These are phyloP conservation scores for Stellera chamaejasme DNA, from an alignment of 345 rosid species.

Conservation along the genomic window DNA sequence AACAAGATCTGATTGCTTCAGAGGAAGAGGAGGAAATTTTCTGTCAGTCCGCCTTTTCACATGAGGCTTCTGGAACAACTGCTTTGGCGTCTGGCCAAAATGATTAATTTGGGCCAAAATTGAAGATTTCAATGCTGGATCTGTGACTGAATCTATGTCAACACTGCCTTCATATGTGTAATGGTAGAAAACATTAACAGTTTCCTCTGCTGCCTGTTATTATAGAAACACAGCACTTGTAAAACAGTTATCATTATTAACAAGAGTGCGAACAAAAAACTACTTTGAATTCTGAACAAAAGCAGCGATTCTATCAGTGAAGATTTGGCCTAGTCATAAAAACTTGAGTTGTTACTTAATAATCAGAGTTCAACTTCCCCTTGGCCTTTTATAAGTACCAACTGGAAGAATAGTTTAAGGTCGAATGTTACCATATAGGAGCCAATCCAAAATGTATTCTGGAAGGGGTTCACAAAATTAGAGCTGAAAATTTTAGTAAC, in stretches of 20 bases:
- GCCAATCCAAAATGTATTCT: too few relatives aligned
- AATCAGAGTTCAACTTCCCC: too few relatives aligned
- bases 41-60: slow-evolving; percentile 64
- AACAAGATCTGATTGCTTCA: slow-evolving; percentile 63
- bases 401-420: too few relatives aligned
- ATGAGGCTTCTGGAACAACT: slow-evolving; percentile 79
- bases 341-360: too few relatives aligned
- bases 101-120: slow-evolving; percentile 93
- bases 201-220: slow-evolving; percentile 84
- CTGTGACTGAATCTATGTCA: slow-evolving; percentile 88
- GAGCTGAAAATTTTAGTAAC: too few relatives aligned
- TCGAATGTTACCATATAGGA: too few relatives aligned
- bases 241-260: neutral
- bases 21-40: slow-evolving; percentile 70
- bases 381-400: too few relatives aligned
- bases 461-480: too few relatives aligned
- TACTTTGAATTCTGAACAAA: neutral
- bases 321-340: too few relatives aligned
- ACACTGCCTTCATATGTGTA: slow-evolving; percentile 98
- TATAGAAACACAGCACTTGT: neutral
- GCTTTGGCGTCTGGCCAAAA: slow-evolving; percentile 97
- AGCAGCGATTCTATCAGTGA: too few relatives aligned
- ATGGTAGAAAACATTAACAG: slow-evolving; percentile 92
- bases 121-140: slow-evolving; percentile 97
- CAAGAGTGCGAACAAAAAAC: slow-evolving; percentile 1